Percentiles rank a stretch among this genome's conserved stretches.
These are phyloP conservation scores for Linderina pennispora DNA, from an alignment of 192 early-diverging fungal genomes.

Conservation along the genomic window DNA sequence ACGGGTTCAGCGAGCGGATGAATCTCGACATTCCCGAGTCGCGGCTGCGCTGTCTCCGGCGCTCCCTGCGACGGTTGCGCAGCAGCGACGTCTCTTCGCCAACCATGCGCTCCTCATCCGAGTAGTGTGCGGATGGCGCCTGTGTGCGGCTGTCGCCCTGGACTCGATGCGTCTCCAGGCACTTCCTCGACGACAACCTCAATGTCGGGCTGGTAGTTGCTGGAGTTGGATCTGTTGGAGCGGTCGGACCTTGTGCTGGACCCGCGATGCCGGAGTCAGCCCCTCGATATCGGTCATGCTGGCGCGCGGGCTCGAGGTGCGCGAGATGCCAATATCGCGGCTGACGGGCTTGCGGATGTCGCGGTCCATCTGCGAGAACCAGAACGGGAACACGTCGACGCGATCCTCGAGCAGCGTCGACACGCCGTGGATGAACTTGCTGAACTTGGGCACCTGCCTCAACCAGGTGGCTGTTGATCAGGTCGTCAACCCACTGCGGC, in stretches of 20 bases:
- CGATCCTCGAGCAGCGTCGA: slow-evolving; percentile 78
- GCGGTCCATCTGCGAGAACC: slow-evolving; percentile 92
- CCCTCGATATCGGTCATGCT: slow-evolving; percentile 33
- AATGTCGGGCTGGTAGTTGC: slow-evolving; percentile 19
- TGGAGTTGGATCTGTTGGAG: no score
- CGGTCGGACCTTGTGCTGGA: slow-evolving; percentile 18
- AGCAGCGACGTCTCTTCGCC: slow-evolving; percentile 30
- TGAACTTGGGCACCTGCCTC: slow-evolving; percentile 96
- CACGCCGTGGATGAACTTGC: slow-evolving; percentile 95
- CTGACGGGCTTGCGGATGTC: slow-evolving; percentile 80
- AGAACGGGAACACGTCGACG: slow-evolving; percentile 85
- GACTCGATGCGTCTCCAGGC: slow-evolving; percentile 27
- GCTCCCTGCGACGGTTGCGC: neutral
- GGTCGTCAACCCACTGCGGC: slow-evolving; percentile 89
- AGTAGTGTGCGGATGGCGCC: no score
- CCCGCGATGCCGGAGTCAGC: slow-evolving; percentile 15
- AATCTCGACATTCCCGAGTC: slow-evolving; percentile 15
- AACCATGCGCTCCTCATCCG: neutral
- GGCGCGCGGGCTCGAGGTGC: slow-evolving; percentile 31
- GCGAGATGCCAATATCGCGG: slow-evolving; percentile 48
- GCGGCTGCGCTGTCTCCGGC: neutral
- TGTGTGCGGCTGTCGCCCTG: slow-evolving; percentile 26
- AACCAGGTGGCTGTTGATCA: slow-evolving; percentile 85
- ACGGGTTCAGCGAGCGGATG: slow-evolving; percentile 28
- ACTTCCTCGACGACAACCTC: slow-evolving; percentile 32